These are phyloP conservation scores for Talaromyces sp. DNA, from an alignment of 2,329 filamentous ascomycete genomes.

Conservation along the genomic window DNA sequence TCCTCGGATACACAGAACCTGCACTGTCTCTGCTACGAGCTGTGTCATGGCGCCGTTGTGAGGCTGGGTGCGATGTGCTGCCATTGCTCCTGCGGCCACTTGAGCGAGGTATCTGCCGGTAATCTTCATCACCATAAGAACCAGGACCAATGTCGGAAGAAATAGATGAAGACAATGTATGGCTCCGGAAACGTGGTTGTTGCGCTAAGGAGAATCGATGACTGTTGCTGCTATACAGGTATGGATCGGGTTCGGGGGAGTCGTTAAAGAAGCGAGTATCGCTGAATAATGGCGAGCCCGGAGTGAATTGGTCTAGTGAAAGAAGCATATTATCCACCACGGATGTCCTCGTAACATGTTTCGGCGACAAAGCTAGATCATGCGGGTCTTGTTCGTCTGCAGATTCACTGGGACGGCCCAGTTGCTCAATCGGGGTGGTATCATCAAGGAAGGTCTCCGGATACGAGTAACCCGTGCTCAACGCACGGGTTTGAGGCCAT, in stretches of 20 bases:
- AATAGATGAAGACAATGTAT: conserved; percentile 59
- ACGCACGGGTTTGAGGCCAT: conserved; percentile 20
- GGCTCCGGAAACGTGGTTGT: conserved; percentile 50
- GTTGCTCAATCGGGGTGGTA: conserved; percentile 30
- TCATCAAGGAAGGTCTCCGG: conserved; percentile 42
- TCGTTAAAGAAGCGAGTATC: conserved; percentile 40
- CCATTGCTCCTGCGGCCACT: conserved; percentile 71
- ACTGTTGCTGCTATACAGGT: conserved; percentile 20
- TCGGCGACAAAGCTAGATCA: conserved; percentile 75
- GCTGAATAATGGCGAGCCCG: conserved; percentile 33
- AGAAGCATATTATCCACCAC: conserved; percentile 94
- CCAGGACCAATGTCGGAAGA: conserved; percentile 55
- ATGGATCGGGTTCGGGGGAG: conserved; percentile 39
- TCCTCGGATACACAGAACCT: conserved; percentile 9
- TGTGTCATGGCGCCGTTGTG: conserved; percentile 61
- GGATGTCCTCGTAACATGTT: conserved; percentile 78
- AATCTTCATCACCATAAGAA: conserved; percentile 34
- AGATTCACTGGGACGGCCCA: conserved; percentile 33
- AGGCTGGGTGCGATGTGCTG: conserved; percentile 66
- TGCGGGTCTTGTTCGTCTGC: conserved; percentile 53
- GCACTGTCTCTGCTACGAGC: conserved; percentile 46
- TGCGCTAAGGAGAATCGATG: conserved; percentile 27
- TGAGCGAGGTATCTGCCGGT: conserved; percentile 40
- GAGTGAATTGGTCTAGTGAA: conserved; percentile 79
- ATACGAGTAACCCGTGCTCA: conserved; percentile 32